Conservation (phyloP, 495 filamentous ascomycete species). For the Neurospora sp. region DNA sequence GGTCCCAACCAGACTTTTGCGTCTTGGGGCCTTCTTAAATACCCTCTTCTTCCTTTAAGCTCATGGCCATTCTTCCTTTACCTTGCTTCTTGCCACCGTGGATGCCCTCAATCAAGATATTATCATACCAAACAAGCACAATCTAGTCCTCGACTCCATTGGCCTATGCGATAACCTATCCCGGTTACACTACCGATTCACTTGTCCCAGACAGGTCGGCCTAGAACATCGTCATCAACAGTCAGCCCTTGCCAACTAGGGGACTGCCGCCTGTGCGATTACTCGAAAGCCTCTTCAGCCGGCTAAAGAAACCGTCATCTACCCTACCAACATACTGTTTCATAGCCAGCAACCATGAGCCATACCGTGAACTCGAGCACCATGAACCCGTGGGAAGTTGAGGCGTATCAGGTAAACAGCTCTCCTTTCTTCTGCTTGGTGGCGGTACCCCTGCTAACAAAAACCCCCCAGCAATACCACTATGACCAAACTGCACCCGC, state of each 20-base stretch:
- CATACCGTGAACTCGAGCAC: background rate
- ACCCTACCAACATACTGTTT: background rate
- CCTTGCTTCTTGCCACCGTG: background rate
- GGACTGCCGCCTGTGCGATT: background rate
- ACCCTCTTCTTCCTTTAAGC: slow-evolving; percentile 1
- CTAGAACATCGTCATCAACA: background rate
- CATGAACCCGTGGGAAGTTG: slow-evolving; percentile 20
- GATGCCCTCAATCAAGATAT: slow-evolving; percentile 2
- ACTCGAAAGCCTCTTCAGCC: background rate
- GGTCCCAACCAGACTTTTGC: background rate
- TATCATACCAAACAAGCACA: background rate
- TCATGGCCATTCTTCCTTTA: background rate
- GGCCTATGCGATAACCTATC: background rate
- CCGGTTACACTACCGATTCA: slow-evolving; percentile 6
- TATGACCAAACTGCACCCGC: background rate
- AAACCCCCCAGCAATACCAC: background rate
- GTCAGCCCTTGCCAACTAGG: background rate
- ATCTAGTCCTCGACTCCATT: background rate
- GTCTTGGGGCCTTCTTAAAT: slow-evolving; percentile 1
- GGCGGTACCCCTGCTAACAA: background rate
- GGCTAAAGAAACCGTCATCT: background rate
- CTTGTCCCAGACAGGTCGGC: background rate
- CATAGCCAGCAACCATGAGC: background rate
- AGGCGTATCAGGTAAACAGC: slow-evolving; percentile 11
- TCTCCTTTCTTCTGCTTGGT: background rate